Evolutionary conservation across 352 stramenopile species (phyloP).

Genomic region (Peronospora belbahrii): DNA sequence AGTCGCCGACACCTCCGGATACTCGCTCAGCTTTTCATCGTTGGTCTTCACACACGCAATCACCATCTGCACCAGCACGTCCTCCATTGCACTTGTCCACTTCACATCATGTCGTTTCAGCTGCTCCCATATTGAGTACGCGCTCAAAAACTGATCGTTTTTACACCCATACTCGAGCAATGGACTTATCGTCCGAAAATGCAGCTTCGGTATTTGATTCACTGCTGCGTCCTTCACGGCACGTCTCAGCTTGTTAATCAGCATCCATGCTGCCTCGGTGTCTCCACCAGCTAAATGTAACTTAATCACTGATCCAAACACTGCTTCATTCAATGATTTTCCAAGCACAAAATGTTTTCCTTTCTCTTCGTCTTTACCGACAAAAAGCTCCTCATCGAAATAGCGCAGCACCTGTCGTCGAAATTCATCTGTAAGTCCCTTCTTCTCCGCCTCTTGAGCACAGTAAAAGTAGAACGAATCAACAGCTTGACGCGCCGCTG

Average conservation of each 20-base stretch:
- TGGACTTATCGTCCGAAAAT: constrained; percentile 63
- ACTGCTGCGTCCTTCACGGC: constrained; percentile 2
- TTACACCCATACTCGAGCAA: constrained; percentile 51
- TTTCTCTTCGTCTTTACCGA: constrained; percentile 9
- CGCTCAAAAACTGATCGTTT: constrained; percentile 30
- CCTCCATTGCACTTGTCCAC: constrained; percentile 70
- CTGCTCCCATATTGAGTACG: constrained; percentile 45
- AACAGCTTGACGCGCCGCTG: constrained; percentile 37
- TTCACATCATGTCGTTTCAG: constrained; percentile 51
- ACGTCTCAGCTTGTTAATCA: constrained; percentile 34
- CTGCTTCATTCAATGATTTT: constrained; percentile 53
- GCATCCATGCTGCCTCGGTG: constrained; percentile 36
- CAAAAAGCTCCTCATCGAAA: constrained; percentile 43
- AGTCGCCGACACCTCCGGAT: constrained; percentile 5
- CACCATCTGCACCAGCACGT: constrained; percentile 61
- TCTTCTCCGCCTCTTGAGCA: constrained; percentile 32
- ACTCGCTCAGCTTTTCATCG: constrained; percentile 5
- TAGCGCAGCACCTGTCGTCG: constrained; percentile 37
- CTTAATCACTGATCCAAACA: constrained; percentile 51
- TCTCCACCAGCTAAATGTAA: constrained; percentile 37
- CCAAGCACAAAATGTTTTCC: constrained; percentile 31
- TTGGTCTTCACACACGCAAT: constrained; percentile 37
- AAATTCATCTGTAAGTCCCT: constrained; percentile 23
- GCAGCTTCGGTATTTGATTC: constrained; percentile 26
- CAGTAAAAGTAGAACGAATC: constrained; percentile 77